Base-by-base conservation (phyloP, 2,329 filamentous ascomycete genomes). In the Parastagonospora avenae region DNA sequence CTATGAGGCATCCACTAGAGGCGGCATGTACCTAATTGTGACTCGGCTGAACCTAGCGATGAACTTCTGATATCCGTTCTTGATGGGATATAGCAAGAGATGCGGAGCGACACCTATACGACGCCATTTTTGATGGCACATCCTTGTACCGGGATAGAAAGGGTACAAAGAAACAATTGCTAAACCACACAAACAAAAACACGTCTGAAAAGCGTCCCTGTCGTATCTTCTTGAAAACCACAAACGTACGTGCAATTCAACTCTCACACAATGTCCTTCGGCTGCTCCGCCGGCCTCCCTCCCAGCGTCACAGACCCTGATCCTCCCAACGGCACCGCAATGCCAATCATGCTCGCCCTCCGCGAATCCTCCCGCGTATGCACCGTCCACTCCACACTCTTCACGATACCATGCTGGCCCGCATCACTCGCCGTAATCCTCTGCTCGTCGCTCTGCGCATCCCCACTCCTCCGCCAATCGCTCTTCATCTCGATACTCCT, bases 331-430 rank as follows among this genome's bases (percentile, higher is more conserved):
- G 44, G 15, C 10, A 36, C 35, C 15, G 50, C 31, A 12, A 15
- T 53, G 6, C 36, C 46, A 28, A 46, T 41, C 15, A 8, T 24
- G 16, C 36, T 38, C 24, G 16, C 14, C 11, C 36, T 19, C 36
- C 29, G 30, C 19, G 39, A 30, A 11, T 46, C 48, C 9, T 52
- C 46, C 10, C 43, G 35, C 7, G 48, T 37, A 33, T 48, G 29
- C 8, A 64, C 51, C 4, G 46, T 57, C 62, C 60, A 62, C 27
- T 64, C 57, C 12, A 66, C 60, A 11, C 53, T 66, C 47, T 64
- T 64, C 6, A 54, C 41, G 32, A 66, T 66, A 3, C 60, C 60
- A 4, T 46, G 41, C 12, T 37, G 38, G 10, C 35, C 19, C 7
- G 14, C 14, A 4, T 46, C 46, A 24, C 32, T 28, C 29, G 40